phyloP scores from a whole-genome alignment of 2,329 filamentous ascomycete genomes.

The Chaetothyriales sp. region DNA sequence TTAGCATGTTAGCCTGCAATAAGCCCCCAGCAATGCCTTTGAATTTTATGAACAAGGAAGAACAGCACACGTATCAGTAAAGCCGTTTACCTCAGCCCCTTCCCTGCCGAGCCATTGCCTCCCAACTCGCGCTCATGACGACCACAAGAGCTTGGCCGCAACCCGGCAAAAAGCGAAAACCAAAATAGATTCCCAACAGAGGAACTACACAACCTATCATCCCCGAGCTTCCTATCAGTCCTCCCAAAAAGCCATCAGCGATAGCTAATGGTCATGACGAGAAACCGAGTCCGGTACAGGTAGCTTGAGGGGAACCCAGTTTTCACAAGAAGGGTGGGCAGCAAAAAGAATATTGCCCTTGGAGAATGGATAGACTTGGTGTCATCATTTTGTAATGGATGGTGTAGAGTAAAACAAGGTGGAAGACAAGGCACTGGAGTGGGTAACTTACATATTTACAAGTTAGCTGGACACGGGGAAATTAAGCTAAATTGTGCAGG shows the following conservation, averaged over 20 bases:
- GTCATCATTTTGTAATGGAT: slow-evolving; percentile 37
- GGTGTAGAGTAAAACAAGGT: slow-evolving; percentile 36
- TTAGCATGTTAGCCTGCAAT: not conserved
- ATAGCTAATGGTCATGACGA: not conserved
- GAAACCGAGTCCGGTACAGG: not conserved
- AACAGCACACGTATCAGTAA: slow-evolving; percentile 11
- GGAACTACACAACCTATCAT: slow-evolving; percentile 33
- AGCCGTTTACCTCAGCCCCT: slow-evolving; percentile 18
- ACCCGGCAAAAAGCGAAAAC: not conserved
- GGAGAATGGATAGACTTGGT: slow-evolving; percentile 52
- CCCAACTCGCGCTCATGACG: slow-evolving; percentile 12
- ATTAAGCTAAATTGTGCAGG: not conserved
- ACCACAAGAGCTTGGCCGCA: slow-evolving; percentile 1
- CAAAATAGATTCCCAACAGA: not conserved
- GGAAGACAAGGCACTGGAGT: slow-evolving; percentile 34
- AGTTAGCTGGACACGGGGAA: not conserved
- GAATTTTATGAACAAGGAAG: not conserved
- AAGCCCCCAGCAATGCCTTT: not conserved
- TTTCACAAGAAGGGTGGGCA: not conserved
- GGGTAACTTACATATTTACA: not conserved
- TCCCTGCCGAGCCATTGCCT: slow-evolving; percentile 7
- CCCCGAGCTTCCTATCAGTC: slow-evolving; percentile 15
- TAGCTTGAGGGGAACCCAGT: not conserved
- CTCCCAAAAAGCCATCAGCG: not conserved
- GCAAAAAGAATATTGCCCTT: slow-evolving; percentile 20